Base-by-base conservation (phyloP, 129 eudicot genomes). In the Arctium lappa region DNA sequence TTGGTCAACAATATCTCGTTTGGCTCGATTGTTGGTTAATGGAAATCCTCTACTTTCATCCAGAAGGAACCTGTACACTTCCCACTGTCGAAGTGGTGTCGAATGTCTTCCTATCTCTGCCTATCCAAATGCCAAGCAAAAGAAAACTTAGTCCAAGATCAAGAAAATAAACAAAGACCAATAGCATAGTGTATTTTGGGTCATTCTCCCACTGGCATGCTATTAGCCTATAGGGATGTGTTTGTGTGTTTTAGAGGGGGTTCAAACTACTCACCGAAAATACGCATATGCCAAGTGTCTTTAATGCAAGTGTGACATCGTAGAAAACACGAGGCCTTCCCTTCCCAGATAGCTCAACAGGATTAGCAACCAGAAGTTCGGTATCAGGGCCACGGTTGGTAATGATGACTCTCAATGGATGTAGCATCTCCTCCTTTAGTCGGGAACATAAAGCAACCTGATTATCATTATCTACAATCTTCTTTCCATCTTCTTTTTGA, bases 261-360 rank as follows among this genome's bases (percentile, higher is more conserved):
- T 60, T 39, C 37, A 5, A 77, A 84, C 50, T 75, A 72, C 92
- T 86, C 77, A 94, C 98, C 83, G 92, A 89, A 82, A 94, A 94
- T 38, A 94, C 82, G 53, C 98, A 94, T 73, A 92, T 91, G 44
- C 92, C 89, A 32, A 94, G 96, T 1, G 79, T 83, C 88, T 89
- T 91, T 22, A 94, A 68, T 1, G 95, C 97, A 32, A 81, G 80
- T 33, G 98, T 91, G 60, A 91, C 96, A 77, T 94, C 97, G 72
- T 91, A 89, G 46, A 94, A 89, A 74, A 94, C 97, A 62, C 94
- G 90, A 15, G 98, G 98, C 82, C 98, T 91, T 85, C 98, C 98
- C 76, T 83, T 87, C 73, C 97, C 97, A 72, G 89, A 91, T 83
- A 92, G 78, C 85, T 95, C 98, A 4, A 91, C 96, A 16, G 97